Evolutionary conservation across 768 basidiomycete species (phyloP), one percentile per base, ranked within the genome.

Genomic region (Lentinus tigrinus): DNA sequence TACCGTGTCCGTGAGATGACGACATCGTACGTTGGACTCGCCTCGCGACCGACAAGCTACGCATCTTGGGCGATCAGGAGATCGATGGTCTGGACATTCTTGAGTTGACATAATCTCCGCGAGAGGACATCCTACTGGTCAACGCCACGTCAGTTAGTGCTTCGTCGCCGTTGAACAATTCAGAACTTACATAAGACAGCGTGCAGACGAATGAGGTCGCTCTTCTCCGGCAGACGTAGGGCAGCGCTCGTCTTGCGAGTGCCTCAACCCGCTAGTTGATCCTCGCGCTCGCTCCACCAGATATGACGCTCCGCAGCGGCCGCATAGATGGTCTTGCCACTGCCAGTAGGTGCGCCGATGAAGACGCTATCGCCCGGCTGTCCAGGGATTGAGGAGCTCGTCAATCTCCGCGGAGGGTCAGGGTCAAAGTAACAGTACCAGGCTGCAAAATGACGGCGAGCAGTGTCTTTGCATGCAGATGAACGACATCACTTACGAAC

Each of bases 341-440:
- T 93, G 21, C 97, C 96, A 0, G 97, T 95, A 0, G 97, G 96
- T 0, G 96, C 97, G 19, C 95, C 95, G 56, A 99, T 87, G 69
- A 98, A 95, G 40, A 96, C 89, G 65, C 96, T 98, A 81, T 42
- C 88, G 85, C 21, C 96, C 97, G 24, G 95, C 95, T 60, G 95
- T 95, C 24, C 91, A 92, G 50, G 98, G 84, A 23, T 95, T 95
- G 51, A 99, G 87, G 0, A 98, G 80, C 73, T 99, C 97, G 14
- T 94, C 95, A 47, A 99, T 88, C 73, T 98, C 96, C n/a, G n/a
- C 2, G 92, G 92, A 0, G 91, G 91, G 52, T 75, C 85, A 78
- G 98, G 76, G 69, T 98, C 96, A 63, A 96, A 98, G 76, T 98
- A 98, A 24, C 95, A 88, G 69, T 97, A 91, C 94, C 95, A 97